Evolutionary conservation across 345 rosid species (phyloP).

Genomic region (Punica granatum): DNA sequence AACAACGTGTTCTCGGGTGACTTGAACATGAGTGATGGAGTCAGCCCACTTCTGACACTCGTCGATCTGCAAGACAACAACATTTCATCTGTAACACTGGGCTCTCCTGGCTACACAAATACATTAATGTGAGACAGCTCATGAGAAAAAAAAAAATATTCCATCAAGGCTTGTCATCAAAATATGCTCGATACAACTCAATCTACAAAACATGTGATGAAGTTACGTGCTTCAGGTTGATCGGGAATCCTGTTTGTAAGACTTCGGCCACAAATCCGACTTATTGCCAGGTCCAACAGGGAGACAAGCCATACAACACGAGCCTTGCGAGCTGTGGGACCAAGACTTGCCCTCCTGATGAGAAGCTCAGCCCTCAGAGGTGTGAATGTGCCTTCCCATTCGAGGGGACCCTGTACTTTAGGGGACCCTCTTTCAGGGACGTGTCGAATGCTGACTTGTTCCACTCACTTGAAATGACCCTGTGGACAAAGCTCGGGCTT

Average conservation of each 20-base stretch:
- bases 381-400: constrained; percentile 86
- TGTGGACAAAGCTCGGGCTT: constrained; percentile 63
- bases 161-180: background rate
- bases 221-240: constrained; percentile 32
- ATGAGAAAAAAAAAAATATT: background rate
- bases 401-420: constrained; percentile 76
- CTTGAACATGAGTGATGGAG: constrained; percentile 44
- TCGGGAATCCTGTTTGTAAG: constrained; percentile 83
- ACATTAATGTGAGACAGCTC: constrained; percentile 45
- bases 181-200: background rate
- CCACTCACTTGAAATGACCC: constrained; percentile 72
- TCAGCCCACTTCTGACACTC: constrained; percentile 49
- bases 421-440: constrained; percentile 73
- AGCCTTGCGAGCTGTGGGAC: constrained; percentile 65
- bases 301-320: constrained; percentile 59
- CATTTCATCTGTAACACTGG: constrained; percentile 57
- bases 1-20: constrained; percentile 63
- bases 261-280: constrained; percentile 49
- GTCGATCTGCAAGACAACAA: constrained; percentile 72
- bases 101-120: constrained; percentile 41
- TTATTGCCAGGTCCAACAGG: constrained; percentile 69
- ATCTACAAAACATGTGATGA: background rate
- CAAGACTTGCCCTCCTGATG: constrained; percentile 49
- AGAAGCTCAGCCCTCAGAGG: constrained; percentile 85
- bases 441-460: constrained; percentile 46